Percentiles rank a stretch among this genome's conserved stretches.
Evolutionary conservation across 1,139 yeast genomes (phyloP).

Genomic region (Tardiomyces depauwii): DNA sequence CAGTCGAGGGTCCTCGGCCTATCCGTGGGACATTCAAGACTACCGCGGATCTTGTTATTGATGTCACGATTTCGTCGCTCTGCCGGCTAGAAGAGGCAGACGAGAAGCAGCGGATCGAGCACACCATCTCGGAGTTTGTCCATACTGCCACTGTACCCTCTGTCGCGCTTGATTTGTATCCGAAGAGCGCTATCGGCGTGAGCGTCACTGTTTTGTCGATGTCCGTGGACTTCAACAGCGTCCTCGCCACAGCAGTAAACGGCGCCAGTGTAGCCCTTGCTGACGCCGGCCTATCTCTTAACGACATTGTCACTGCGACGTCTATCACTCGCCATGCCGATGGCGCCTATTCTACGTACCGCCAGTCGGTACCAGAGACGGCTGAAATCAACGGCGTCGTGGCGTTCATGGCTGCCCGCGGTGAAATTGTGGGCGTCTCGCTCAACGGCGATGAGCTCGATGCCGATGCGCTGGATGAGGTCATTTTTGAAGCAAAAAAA

Average conservation of each 20-base stretch:
- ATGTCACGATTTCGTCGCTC: conserved; percentile 47
- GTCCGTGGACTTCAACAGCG: conserved; percentile 24
- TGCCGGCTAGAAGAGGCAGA: conserved; percentile 22
- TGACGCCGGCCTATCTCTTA: conserved; percentile 72
- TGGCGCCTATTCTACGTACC: neutral
- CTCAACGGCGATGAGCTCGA: conserved; percentile 17
- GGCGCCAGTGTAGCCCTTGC: conserved; percentile 57
- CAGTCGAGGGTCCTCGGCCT: conserved; percentile 87
- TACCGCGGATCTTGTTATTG: conserved; percentile 58
- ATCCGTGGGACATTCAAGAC: conserved; percentile 65
- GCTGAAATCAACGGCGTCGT: conserved; percentile 32
- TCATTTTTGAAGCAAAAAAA: conserved; percentile 10
- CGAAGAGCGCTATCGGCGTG: conserved; percentile 79
- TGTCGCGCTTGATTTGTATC: conserved; percentile 62
- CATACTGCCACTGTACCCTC: conserved; percentile 48
- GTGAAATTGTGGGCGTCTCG: conserved; percentile 49
- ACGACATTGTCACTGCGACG: conserved; percentile 71
- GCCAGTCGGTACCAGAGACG: neutral
- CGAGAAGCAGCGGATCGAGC: conserved; percentile 8
- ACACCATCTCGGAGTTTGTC: conserved; percentile 38
- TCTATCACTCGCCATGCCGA: conserved; percentile 23
- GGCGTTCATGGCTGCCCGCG: conserved; percentile 42
- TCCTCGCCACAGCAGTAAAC: conserved; percentile 34
- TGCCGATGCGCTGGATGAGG: conserved; percentile 4
- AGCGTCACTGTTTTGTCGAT: conserved; percentile 54